These are phyloP conservation scores for Panicum virgatum DNA, from an alignment of 202 grass and related monocot genomes.

Conservation along the genomic window DNA sequence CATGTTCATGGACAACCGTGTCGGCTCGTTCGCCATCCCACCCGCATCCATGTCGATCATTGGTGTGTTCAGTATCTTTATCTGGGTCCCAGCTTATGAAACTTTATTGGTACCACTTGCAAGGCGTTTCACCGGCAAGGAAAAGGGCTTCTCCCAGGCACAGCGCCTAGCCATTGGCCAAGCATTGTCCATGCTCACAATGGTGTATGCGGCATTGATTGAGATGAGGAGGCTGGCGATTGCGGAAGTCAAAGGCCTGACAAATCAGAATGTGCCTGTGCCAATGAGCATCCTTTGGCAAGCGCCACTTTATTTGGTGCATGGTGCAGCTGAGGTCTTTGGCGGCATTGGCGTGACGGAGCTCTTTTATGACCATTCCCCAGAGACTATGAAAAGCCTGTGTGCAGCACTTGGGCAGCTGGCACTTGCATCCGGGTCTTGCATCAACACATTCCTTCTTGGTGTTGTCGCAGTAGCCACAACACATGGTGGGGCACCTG, in stretches of 20 bases:
- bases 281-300: constrained; percentile 54
- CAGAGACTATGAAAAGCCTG: constrained; percentile 48
- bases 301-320: constrained; percentile 31
- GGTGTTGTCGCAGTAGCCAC: constrained; percentile 18
- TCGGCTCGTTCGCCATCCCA: constrained; percentile 37
- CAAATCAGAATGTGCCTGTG: neutral
- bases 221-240: constrained; percentile 39
- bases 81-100: constrained; percentile 39
- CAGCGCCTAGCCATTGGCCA: constrained; percentile 35
- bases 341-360: constrained; percentile 25
- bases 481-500: neutral
- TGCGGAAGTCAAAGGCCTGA: constrained; percentile 17
- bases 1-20: constrained; percentile 31
- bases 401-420: constrained; percentile 39
- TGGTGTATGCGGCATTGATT: constrained; percentile 36
- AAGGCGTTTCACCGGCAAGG: constrained; percentile 12
- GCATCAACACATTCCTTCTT: constrained; percentile 32
- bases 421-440: constrained; percentile 24
- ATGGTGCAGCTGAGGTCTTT: constrained; percentile 35
- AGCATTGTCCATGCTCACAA: constrained; percentile 23
- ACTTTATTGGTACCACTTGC: constrained; percentile 23
- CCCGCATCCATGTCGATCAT: constrained; percentile 40
- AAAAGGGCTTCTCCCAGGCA: constrained; percentile 33
- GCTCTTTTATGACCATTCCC: constrained; percentile 49
- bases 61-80: constrained; percentile 14